Conservation (phyloP, 1,139 yeast genomes). For the Blastobotrys elegans region DNA sequence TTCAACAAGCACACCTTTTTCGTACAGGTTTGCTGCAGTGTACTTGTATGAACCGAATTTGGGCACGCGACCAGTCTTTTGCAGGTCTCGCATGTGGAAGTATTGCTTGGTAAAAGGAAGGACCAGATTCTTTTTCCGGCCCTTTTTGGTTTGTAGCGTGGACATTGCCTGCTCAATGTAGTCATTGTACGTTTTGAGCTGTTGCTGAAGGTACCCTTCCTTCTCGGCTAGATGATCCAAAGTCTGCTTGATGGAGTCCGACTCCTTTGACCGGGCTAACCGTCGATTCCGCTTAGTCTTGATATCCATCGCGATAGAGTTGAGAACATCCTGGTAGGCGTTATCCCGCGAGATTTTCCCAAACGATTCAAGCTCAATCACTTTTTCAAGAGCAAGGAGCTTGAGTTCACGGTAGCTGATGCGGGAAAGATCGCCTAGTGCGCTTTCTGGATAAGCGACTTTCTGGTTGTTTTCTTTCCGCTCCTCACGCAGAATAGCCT, state of each 20-base stretch:
- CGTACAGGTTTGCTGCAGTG: constrained; percentile 69
- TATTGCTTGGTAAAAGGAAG: constrained; percentile 75
- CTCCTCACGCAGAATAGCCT: constrained; percentile 50
- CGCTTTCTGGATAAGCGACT: constrained; percentile 25
- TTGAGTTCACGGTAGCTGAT: constrained; percentile 73
- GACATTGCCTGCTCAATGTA: constrained; percentile 65
- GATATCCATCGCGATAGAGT: constrained; percentile 81
- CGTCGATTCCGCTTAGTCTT: constrained; percentile 72
- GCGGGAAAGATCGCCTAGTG: constrained; percentile 49
- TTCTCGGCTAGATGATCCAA: constrained; percentile 56
- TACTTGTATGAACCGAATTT: constrained; percentile 82
- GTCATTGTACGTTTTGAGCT: constrained; percentile 59
- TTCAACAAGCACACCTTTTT: constrained; percentile 61
- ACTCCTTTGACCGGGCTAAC: constrained; percentile 54
- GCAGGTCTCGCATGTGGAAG: constrained; percentile 69
- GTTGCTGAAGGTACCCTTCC: constrained; percentile 54
- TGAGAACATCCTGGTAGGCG: constrained; percentile 72
- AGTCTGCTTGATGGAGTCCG: constrained; percentile 56
- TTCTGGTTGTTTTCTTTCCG: constrained; percentile 21
- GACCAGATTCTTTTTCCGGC: constrained; percentile 44
- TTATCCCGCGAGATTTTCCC: constrained; percentile 63
- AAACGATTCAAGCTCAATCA: constrained; percentile 67
- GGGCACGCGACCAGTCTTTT: constrained; percentile 62
- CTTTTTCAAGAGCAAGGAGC: constrained; percentile 65
- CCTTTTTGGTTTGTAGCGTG: constrained; percentile 53